Percentiles rank a stretch among this genome's conserved stretches.
These are phyloP conservation scores for Amauroascus verrucosus DNA, from an alignment of 2,329 filamentous ascomycete genomes.

Conservation along the genomic window DNA sequence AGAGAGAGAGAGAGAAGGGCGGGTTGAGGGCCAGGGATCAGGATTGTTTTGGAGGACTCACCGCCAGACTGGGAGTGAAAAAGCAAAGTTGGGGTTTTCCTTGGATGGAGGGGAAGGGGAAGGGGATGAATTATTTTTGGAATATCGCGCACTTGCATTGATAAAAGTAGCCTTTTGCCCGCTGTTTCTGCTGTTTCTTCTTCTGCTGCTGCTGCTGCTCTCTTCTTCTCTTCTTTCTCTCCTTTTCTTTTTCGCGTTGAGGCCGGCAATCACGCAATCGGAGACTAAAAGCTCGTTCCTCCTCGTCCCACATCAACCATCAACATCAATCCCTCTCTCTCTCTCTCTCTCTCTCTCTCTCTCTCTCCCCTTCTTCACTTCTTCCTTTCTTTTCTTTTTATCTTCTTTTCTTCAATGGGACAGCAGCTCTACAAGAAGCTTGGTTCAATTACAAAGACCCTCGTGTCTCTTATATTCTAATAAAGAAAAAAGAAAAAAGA, in stretches of 20 bases:
- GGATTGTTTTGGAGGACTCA: neutral
- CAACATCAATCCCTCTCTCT: neutral
- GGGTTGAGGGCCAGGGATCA: neutral
- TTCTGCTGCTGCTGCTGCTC: neutral
- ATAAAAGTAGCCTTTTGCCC: neutral
- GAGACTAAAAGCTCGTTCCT: neutral
- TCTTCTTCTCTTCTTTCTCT: neutral
- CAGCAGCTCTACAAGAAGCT: neutral
- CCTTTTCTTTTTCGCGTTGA: neutral
- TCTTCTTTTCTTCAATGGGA: neutral
- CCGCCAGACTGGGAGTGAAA: neutral
- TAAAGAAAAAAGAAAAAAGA: neutral
- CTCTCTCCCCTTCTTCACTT: neutral
- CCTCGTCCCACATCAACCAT: neutral
- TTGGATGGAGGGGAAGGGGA: neutral
- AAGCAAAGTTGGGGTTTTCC: neutral
- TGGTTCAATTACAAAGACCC: neutral
- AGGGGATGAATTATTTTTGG: neutral
- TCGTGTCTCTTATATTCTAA: neutral
- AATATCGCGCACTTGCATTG: neutral
- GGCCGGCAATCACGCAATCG: constrained; percentile 4
- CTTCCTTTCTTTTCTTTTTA: neutral
- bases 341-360: neutral
- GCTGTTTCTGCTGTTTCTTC: neutral
- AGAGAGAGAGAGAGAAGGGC: neutral